Conservation (phyloP, 2,329 filamentous ascomycete genomes). For the Beauveria medogensis region DNA sequence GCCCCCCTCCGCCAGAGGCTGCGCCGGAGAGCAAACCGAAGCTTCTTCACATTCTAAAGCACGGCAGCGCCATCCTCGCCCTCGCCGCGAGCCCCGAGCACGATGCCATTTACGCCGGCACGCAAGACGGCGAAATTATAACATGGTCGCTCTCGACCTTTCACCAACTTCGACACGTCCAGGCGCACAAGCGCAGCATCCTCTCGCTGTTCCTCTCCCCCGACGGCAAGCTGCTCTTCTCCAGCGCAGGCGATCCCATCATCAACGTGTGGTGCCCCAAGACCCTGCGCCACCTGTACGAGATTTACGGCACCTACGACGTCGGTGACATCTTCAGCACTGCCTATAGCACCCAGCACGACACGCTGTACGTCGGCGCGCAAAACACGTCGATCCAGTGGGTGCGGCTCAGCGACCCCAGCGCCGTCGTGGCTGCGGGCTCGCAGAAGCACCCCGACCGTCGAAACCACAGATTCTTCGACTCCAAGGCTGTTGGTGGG, state of each 20-base stretch:
- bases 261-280: constrained; percentile 88
- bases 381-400: constrained; percentile 96
- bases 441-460: constrained; percentile 65
- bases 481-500: constrained; percentile 75
- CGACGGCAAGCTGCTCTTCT: constrained; percentile 72
- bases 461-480: constrained; percentile 83
- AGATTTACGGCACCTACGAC: constrained; percentile 88
- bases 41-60: constrained; percentile 65
- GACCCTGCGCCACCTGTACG: constrained; percentile 69
- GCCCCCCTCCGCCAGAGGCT: background rate
- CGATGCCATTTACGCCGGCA: constrained; percentile 80
- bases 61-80: constrained; percentile 72
- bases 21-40: constrained; percentile 37
- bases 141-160: constrained; percentile 88
- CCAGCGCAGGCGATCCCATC: constrained; percentile 85
- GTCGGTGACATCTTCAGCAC: constrained; percentile 94
- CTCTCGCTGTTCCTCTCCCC: constrained; percentile 75
- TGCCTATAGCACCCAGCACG: constrained; percentile 70
- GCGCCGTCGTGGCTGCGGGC: constrained; percentile 49
- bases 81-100: constrained; percentile 72
- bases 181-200: constrained; percentile 87
- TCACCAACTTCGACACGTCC: constrained; percentile 67
- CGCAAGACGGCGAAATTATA: constrained; percentile 87
- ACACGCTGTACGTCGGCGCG: constrained; percentile 83
- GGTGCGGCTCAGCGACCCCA: constrained; percentile 65